A percentile compares a stretch with the other conserved stretches of the same genome.
Conservation (phyloP, 192 early-diverging fungal species). For the Entrophospora sp. region DNA sequence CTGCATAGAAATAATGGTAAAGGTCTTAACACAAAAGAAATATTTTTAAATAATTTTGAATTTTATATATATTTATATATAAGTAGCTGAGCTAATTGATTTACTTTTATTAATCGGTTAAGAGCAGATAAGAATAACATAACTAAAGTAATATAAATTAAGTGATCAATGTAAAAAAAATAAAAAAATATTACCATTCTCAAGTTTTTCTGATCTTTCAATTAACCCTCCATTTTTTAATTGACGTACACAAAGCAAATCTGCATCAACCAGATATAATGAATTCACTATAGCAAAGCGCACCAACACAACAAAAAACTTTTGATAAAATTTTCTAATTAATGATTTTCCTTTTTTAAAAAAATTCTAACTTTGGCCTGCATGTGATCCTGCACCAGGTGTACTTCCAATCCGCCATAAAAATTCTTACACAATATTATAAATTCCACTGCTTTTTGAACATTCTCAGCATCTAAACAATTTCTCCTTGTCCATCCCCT, state of each 20-base stretch:
- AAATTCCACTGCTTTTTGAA: constrained; percentile 59
- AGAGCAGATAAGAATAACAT: constrained; percentile 93
- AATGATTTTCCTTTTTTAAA: constrained; percentile 1
- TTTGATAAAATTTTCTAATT: not conserved
- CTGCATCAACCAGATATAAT: constrained; percentile 71
- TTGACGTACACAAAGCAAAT: constrained; percentile 89
- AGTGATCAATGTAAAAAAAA: not conserved
- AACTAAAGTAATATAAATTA: constrained; percentile 50
- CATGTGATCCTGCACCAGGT: constrained; percentile 87
- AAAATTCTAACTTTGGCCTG: constrained; percentile 56
- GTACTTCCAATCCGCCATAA: constrained; percentile 90
- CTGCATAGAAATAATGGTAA: no score
- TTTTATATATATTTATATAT: not conserved
- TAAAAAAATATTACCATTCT: constrained; percentile 51
- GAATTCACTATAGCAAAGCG: constrained; percentile 73
- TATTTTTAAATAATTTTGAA: not conserved
- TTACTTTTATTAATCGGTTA: no score
- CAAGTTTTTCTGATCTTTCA: constrained; percentile 92
- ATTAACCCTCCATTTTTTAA: constrained; percentile 88
- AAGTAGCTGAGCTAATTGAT: constrained; percentile 64
- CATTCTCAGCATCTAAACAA: constrained; percentile 51
- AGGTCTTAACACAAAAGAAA: not conserved
- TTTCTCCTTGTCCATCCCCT: constrained; percentile 90
- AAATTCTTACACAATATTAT: constrained; percentile 80
- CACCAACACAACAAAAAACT: constrained; percentile 89